A percentile compares a stretch with the other conserved stretches of the same genome.
Evolutionary conservation across 495 filamentous ascomycete species (phyloP).

Genomic region (Xylaria curta): DNA sequence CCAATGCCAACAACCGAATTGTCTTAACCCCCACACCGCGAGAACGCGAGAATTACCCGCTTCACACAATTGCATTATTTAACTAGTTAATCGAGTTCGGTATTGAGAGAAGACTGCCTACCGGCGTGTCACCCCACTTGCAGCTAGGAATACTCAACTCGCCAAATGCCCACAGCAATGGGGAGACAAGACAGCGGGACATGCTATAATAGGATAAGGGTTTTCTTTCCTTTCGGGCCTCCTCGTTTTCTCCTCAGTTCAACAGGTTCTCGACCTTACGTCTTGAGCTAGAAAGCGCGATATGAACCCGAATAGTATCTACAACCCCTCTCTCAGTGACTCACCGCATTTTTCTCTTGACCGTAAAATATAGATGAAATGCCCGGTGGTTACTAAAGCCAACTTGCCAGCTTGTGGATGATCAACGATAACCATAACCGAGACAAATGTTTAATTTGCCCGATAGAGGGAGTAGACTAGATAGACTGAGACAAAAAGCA

Average conservation of each 20-base stretch:
- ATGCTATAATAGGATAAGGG: slow-evolving; percentile 37
- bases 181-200: neutral
- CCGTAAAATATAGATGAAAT: too few species aligned
- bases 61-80: slow-evolving; percentile 30
- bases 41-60: slow-evolving; percentile 23
- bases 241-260: slow-evolving; percentile 10
- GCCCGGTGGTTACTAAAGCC: neutral
- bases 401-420: neutral
- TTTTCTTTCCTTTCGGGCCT: slow-evolving; percentile 26
- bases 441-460: slow-evolving; percentile 5
- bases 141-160: neutral
- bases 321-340: neutral
- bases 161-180: slow-evolving; percentile 7
- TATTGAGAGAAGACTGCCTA: neutral
- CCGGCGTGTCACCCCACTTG: slow-evolving; percentile 6
- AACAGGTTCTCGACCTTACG: neutral
- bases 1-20: slow-evolving; percentile 1
- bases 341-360: neutral
- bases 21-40: neutral
- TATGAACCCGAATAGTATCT: neutral
- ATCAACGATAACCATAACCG: neutral
- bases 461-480: too few species aligned
- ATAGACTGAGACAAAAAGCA: slow-evolving; percentile 24
- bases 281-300: neutral
- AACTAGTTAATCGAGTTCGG: slow-evolving; percentile 23